These are phyloP conservation scores for Camelina sativa DNA, from an alignment of 345 rosid species.

Conservation along the genomic window DNA sequence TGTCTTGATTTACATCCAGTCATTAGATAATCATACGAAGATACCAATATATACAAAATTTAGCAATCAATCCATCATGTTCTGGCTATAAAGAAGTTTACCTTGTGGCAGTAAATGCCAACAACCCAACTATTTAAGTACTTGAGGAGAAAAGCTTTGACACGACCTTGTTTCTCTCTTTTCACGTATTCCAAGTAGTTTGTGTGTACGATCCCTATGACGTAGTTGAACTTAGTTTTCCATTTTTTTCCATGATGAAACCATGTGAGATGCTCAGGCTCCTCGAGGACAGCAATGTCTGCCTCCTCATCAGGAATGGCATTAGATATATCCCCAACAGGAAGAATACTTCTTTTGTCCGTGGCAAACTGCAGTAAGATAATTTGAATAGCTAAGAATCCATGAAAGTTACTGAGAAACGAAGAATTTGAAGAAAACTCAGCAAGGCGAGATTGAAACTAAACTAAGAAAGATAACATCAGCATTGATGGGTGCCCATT, in stretches of 20 bases:
- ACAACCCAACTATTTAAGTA: conserved; percentile 78
- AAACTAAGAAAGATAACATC: neutral
- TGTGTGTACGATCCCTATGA: conserved; percentile 83
- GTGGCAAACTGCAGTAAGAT: conserved; percentile 65
- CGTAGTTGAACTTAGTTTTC: conserved; percentile 79
- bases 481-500: neutral
- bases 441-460: neutral
- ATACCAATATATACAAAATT: conserved; percentile 8
- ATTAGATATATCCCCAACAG: conserved; percentile 84
- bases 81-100: conserved; percentile 40
- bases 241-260: conserved; percentile 96
- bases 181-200: conserved; percentile 91
- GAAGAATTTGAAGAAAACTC: conserved; percentile 1
- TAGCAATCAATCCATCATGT: conserved; percentile 23
- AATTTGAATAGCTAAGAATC: neutral
- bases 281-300: conserved; percentile 94
- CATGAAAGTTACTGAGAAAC: conserved; percentile 5
- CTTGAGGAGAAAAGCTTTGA: conserved; percentile 69
- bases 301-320: conserved; percentile 79
- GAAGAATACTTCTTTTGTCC: conserved; percentile 90
- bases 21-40: neutral
- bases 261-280: conserved; percentile 99
- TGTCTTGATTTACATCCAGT: neutral
- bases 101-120: conserved; percentile 91
- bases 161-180: conserved; percentile 78